Percentiles rank a stretch among this genome's conserved stretches.
Conservation (phyloP, 208 protist species). For the Entamoeba moshkovskii region DNA sequence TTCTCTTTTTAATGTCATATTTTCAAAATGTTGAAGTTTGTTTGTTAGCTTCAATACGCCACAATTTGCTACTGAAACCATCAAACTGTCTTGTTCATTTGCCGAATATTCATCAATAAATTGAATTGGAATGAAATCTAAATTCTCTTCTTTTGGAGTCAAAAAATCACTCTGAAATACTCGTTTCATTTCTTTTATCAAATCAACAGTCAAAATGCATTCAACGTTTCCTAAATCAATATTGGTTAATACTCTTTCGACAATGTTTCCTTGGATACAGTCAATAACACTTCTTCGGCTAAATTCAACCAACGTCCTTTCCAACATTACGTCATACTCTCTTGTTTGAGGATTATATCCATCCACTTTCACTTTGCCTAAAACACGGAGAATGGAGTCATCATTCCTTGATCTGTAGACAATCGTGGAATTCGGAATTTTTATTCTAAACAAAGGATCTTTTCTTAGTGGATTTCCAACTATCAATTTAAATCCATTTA, state of each 20-base stretch:
- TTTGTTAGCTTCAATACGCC: background rate
- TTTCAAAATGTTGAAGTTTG: background rate
- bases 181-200: background rate
- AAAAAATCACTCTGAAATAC: background rate
- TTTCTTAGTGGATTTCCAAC: background rate
- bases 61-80: background rate
- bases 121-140: background rate
- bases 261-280: background rate
- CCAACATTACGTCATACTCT: background rate
- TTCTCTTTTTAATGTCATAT: background rate
- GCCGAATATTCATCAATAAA: background rate
- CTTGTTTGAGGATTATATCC: background rate
- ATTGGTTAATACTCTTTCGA: background rate
- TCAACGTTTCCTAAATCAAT: background rate
- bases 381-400: background rate
- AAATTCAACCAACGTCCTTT: background rate
- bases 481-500: background rate
- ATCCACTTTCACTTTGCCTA: background rate
- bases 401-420: background rate
- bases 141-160: background rate
- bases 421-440: background rate
- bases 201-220: background rate
- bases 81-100: background rate
- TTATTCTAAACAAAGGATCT: background rate
- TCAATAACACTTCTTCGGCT: background rate